Evolutionary conservation across 2,329 filamentous ascomycete genomes (phyloP).

Genomic region (Colletotrichum acutatum): DNA sequence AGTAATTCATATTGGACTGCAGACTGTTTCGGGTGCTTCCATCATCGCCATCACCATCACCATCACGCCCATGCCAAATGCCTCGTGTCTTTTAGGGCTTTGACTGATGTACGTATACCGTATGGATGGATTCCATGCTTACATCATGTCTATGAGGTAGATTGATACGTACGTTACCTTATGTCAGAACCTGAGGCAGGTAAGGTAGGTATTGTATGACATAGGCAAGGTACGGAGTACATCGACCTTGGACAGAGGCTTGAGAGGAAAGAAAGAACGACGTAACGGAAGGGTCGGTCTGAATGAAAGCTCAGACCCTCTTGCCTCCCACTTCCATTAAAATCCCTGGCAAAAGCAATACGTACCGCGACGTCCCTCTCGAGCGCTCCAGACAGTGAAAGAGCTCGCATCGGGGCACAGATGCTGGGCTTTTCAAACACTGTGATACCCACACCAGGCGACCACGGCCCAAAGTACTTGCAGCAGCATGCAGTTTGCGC

Average conservation of each 20-base stretch:
- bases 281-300: slow-evolving; percentile 26
- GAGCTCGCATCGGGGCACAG: neutral
- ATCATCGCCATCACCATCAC: slow-evolving; percentile 56
- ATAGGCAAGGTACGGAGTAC: neutral
- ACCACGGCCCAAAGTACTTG: neutral
- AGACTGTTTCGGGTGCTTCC: slow-evolving; percentile 44
- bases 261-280: neutral
- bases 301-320: slow-evolving; percentile 23
- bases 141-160: neutral
- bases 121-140: neutral
- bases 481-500: slow-evolving; percentile 29
- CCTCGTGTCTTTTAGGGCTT: neutral
- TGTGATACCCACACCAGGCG: slow-evolving; percentile 18
- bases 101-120: neutral
- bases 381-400: slow-evolving; percentile 17
- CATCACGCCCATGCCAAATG: slow-evolving; percentile 52
- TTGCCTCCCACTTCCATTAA: slow-evolving; percentile 18
- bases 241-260: neutral
- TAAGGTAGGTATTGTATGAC: too few species aligned
- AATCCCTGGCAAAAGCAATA: slow-evolving; percentile 25
- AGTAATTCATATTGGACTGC: neutral
- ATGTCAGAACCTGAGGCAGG: too few species aligned
- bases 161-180: too few species aligned
- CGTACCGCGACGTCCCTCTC: neutral
- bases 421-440: neutral